phyloP scores from a whole-genome alignment of 768 basidiomycete species.

The Lactarius hengduanensis region DNA sequence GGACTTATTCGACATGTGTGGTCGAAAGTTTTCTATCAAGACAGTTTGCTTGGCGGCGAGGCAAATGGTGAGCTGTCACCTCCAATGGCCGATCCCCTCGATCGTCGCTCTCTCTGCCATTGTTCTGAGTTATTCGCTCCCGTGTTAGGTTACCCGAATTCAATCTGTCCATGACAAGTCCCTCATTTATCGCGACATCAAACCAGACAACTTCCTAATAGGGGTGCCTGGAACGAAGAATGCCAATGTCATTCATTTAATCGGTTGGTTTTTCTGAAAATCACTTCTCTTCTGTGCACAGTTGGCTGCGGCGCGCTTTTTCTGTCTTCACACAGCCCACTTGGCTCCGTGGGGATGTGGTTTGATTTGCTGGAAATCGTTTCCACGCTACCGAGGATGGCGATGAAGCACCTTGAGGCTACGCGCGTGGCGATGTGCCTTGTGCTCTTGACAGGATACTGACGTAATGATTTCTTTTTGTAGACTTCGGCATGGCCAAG shows the following conservation, averaged over 20 bases:
- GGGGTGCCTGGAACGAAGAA: constrained; percentile 90
- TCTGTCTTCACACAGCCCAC: not conserved
- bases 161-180: constrained; percentile 99
- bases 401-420: not conserved
- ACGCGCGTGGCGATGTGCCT: constrained; percentile 3
- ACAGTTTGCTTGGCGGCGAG: constrained; percentile 99
- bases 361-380: not conserved
- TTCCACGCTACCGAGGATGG: not conserved
- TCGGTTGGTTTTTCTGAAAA: constrained; percentile 51
- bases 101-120: constrained; percentile 13
- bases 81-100: constrained; percentile 12
- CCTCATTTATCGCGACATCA: constrained; percentile 98
- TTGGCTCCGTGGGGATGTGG: not conserved
- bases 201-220: constrained; percentile 98
- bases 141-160: constrained; percentile 81
- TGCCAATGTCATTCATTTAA: constrained; percentile 84
- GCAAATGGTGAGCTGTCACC: constrained; percentile 78
- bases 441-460: constrained; percentile 14
- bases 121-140: constrained; percentile 19
- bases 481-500: constrained; percentile 99
- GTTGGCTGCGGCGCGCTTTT: not conserved
- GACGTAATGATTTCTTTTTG: constrained; percentile 18
- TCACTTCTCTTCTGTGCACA: not conserved
- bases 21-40: constrained; percentile 96
- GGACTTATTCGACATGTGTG: constrained; percentile 98